Evolutionary conservation across 169 alveolate genomes (phyloP).

Genomic region (Eimeria necatrix): DNA sequence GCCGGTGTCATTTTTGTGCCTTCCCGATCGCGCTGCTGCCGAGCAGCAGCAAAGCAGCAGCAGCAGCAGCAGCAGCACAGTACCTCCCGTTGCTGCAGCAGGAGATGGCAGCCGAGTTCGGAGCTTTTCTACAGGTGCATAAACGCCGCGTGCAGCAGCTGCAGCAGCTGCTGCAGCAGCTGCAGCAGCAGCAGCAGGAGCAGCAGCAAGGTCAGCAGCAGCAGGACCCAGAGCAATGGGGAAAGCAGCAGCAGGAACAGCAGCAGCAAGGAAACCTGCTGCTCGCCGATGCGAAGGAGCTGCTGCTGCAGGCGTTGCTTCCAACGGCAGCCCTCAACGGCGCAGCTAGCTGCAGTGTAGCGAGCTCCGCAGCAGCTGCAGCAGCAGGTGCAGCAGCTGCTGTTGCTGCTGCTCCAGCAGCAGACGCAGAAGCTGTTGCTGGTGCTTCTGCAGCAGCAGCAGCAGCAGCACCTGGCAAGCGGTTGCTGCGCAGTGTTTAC

Average conservation of each 20-base stretch:
- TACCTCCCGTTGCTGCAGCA: conserved; percentile 65
- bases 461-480: conserved; percentile 24
- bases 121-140: conserved; percentile 14
- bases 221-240: background rate
- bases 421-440: background rate
- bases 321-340: conserved; percentile 10
- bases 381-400: conserved; percentile 5
- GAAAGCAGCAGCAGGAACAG: conserved; percentile 8
- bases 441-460: background rate
- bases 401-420: background rate
- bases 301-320: background rate
- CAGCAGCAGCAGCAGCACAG: conserved; percentile 65
- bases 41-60: conserved; percentile 60
- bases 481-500: conserved; percentile 55
- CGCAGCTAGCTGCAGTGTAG: background rate
- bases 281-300: background rate
- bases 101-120: conserved; percentile 49
- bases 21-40: conserved; percentile 61
- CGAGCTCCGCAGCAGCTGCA: background rate
- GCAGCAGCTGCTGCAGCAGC: conserved; percentile 27
- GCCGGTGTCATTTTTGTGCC: conserved; percentile 60
- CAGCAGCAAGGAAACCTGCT: background rate
- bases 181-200: conserved; percentile 19
- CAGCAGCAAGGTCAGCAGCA: background rate
- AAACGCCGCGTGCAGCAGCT: conserved; percentile 58